Conservation (phyloP, 345 rosid genomes). For the Eucalyptus camaldulensis region DNA sequence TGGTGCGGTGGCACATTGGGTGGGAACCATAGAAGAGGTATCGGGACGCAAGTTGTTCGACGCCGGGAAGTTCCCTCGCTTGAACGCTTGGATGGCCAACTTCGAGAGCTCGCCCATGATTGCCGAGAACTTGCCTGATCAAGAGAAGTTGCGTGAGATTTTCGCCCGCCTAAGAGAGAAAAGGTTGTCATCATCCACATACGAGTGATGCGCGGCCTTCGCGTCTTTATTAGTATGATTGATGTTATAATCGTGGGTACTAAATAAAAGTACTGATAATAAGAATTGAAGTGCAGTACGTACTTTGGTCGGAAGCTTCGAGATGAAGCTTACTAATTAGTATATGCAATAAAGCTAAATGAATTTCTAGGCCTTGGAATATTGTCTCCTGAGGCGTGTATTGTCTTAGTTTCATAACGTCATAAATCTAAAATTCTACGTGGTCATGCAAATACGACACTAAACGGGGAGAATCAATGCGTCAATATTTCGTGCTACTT, state of each 20-base stretch:
- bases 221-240: not conserved
- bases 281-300: not conserved
- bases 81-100: not conserved
- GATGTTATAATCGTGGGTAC: not conserved
- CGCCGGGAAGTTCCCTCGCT: not conserved
- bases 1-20: not conserved
- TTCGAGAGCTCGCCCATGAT: not conserved
- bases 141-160: not conserved
- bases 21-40: not conserved
- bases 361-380: not conserved
- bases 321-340: not conserved
- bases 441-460: not conserved
- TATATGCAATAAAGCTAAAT: not conserved
- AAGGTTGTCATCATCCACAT: not conserved
- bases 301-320: not conserved
- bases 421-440: not conserved
- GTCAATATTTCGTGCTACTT: not conserved
- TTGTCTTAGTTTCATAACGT: not conserved
- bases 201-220: not conserved
- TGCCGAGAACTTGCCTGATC: conserved; percentile 5
- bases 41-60: not conserved
- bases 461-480: not conserved
- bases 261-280: not conserved
- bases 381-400: not conserved
- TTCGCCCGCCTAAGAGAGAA: not conserved